Conservation (phyloP, 169 alveolate genomes). For the Cyclospora cayetanensis region DNA sequence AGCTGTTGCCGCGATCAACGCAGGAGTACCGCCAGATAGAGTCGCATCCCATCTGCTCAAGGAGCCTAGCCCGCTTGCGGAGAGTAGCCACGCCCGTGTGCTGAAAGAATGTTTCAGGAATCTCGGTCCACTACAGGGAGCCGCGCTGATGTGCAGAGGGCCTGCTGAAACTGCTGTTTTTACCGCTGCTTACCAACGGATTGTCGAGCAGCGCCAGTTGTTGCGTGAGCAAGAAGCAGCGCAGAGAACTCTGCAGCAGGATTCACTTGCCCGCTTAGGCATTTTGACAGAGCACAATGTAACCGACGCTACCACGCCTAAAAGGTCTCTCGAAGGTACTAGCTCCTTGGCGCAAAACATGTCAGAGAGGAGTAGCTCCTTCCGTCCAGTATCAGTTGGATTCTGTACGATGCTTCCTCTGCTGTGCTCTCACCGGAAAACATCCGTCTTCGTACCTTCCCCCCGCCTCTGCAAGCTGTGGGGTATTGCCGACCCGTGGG, state of each 20-base stretch:
- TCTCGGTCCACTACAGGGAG: neutral
- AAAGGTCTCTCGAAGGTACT: neutral
- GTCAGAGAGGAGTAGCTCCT: neutral
- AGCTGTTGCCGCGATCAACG: neutral
- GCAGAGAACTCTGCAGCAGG: neutral
- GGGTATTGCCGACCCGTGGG: conserved; percentile 47
- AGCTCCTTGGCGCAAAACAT: neutral
- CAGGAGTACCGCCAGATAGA: neutral
- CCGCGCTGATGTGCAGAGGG: neutral
- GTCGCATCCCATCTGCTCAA: neutral
- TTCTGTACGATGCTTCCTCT: conserved; percentile 17
- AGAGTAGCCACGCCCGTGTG: neutral
- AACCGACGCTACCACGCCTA: neutral
- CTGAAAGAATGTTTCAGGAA: neutral
- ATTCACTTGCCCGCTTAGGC: neutral
- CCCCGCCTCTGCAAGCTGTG: conserved; percentile 25
- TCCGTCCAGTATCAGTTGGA: neutral
- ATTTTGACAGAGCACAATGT: neutral
- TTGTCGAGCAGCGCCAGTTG: neutral
- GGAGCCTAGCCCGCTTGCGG: neutral
- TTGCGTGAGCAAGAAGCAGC: neutral
- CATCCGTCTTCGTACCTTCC: neutral
- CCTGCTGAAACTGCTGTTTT: neutral
- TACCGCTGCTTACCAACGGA: neutral
- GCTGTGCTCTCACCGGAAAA: neutral